Percentiles rank a stretch among this genome's conserved stretches.
phyloP scores from a whole-genome alignment of 331 rosid genomes.

The Pyracantha coccinea region DNA sequence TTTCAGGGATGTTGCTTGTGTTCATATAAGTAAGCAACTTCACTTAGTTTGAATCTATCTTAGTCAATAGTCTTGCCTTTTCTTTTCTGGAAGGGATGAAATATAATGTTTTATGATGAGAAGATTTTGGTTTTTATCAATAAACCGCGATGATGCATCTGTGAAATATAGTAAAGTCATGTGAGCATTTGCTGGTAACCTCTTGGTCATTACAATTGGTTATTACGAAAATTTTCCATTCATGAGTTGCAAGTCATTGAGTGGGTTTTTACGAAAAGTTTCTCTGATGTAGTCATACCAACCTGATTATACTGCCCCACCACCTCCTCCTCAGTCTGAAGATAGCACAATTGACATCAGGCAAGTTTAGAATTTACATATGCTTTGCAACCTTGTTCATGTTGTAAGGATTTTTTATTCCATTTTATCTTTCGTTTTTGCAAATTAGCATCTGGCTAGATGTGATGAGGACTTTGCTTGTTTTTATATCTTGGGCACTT shows the following conservation, averaged over 20 bases:
- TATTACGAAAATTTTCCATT: neutral
- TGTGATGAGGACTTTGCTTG: neutral
- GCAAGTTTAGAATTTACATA: constrained; percentile 17
- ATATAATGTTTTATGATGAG: neutral
- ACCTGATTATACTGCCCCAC: constrained; percentile 35
- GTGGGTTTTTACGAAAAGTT: constrained; percentile 3
- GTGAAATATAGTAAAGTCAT: neutral
- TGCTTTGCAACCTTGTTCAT: neutral
- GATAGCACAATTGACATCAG: constrained; percentile 43
- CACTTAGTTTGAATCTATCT: neutral
- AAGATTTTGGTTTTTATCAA: neutral
- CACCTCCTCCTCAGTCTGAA: constrained; percentile 36
- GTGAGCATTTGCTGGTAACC: neutral
- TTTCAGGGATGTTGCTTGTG: neutral
- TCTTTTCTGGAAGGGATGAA: neutral
- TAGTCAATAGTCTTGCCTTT: neutral
- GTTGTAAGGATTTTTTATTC: no score
- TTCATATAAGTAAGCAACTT: constrained; percentile 1
- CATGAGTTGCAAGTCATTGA: constrained; percentile 2
- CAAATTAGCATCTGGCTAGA: neutral
- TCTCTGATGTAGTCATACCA: constrained; percentile 23
- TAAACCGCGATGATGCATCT: neutral
- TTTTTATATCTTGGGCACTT: neutral
- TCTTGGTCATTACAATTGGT: neutral
- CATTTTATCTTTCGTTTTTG: neutral